Evolutionary conservation across 2,329 filamentous ascomycete genomes (phyloP), one percentile per base, ranked within the genome.

Genomic region (Macrophomina pseudophaseolina): DNA sequence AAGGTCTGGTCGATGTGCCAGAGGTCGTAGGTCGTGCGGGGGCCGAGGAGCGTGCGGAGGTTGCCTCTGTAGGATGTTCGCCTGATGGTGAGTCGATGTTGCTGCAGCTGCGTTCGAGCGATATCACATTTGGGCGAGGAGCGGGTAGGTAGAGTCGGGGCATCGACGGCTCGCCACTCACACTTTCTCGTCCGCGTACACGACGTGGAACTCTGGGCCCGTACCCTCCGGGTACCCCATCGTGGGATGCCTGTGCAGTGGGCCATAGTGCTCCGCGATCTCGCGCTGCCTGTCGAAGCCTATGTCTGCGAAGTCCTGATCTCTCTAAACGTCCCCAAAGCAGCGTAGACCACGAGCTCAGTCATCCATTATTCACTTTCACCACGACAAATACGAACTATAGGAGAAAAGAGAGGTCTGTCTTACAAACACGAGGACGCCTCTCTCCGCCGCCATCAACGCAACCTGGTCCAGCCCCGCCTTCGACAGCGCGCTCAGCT

Each of bases 381-480:
- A 38, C 35, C 7, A 1, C 35, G 11, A 4, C 35, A 12, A 38
- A 12, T 4, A 38, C 35, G 35, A 9, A 14, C 42, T 44, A 8
- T 3, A 5, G 16, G 16, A 16, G 16, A 16, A 4, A 44, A 44
- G 2, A 18, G 38, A 14, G 28, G 12, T 30, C 8, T 42, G 35
- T 16, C 23, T 82, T 82, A 74, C 58, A 38, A 85, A 84, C 40
- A 83, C 83, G 12, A 83, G 78, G 16, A 85, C 81, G 63, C 82
- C 83, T 67, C 77, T 72, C 69, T 79, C 75, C 2, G 76, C 75
- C 46, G 79, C 76, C 58, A 79, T 67, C 59, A 78, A 70, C 32
- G 82, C 83, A 12, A 85, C 80, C 70, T 85, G 83, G 66, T 85
- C 83, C 64, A 84, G 84, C 48, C 81, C 81, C 6, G 79, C 75